Base-by-base conservation (phyloP, 768 basidiomycete genomes). In the Naematelia encephala region DNA sequence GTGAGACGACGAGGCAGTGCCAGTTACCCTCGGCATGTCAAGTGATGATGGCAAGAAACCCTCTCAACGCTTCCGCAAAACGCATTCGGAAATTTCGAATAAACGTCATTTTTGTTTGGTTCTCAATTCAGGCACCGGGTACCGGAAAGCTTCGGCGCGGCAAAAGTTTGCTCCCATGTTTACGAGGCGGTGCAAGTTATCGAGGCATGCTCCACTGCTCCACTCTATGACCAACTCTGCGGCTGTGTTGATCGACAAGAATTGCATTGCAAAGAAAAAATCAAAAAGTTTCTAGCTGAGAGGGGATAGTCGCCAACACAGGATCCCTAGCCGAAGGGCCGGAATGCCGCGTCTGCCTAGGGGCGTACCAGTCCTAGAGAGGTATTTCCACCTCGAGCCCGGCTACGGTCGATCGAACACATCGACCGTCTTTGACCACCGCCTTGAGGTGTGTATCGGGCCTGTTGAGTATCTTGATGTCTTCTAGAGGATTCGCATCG, bases 371-470 rank as follows among this genome's bases (percentile, higher is more conserved):
- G n/a, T n/a, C n/a, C n/a, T n/a, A n/a, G n/a, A n/a, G n/a, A n/a
- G 56, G n/a, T n/a, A 59, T 34, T 34, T 61, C 60, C 12, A 61
- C 60, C 2, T 19, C 4, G 3, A 61, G 50, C 14, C 56, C 60
- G 16, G 26, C 39, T 3, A 61, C 19, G 5, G 27, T 51, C 10
- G 59, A 59, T n/a, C 19, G 23, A 5, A 61, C 60, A 45, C 59
- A 59, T 44, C 60, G 14, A 13, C 56, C 60, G 30, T 61, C 60
- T 25, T 57, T 61, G 34, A 59, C 25, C 8, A 59, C 52, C 11
- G 52, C 57, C 21, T 28, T 25, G 25, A 51, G 19, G 28, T 57
- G n/a, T n/a, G n/a, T 11, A 12, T n/a, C 12, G 5, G 56, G 56
- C 23, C 29, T 54, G 53, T 49, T 30, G 27, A 57, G 12, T 14